Evolutionary conservation across 495 filamentous ascomycete species (phyloP).

Genomic region (Wilcoxina mikolae): DNA sequence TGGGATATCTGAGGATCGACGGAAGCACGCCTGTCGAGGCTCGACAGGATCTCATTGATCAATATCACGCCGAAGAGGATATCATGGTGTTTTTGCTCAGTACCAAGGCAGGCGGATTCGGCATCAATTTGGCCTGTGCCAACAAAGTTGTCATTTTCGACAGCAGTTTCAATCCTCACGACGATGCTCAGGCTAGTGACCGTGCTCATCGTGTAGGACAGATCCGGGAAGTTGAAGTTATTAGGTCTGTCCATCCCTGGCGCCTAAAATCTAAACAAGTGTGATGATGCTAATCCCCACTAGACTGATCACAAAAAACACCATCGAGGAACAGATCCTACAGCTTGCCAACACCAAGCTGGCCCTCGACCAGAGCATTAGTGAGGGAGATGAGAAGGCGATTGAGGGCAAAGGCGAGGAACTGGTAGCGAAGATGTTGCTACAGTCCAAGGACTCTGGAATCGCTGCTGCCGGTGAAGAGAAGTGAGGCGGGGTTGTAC

Average conservation of each 20-base stretch:
- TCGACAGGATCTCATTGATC: constrained; percentile 73
- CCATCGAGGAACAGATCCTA: constrained; percentile 87
- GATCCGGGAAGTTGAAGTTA: constrained; percentile 71
- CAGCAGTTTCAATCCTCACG: constrained; percentile 87
- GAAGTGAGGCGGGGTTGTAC: too few relatives aligned
- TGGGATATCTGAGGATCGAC: constrained; percentile 67
- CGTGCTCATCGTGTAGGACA: constrained; percentile 91
- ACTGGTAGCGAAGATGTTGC: constrained; percentile 50
- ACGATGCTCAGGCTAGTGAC: constrained; percentile 92
- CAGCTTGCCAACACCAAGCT: constrained; percentile 81
- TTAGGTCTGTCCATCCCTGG: constrained; percentile 23
- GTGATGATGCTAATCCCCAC: constrained; percentile 16
- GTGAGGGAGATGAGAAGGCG: constrained; percentile 32
- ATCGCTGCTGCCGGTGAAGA: too few relatives aligned
- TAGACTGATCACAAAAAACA: constrained; percentile 63
- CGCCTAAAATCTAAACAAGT: background rate
- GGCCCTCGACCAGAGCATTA: constrained; percentile 74
- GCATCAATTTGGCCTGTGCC: constrained; percentile 84
- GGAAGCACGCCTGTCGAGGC: constrained; percentile 70
- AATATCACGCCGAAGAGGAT: constrained; percentile 56
- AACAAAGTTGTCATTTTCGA: constrained; percentile 98
- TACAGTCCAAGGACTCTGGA: constrained; percentile 17
- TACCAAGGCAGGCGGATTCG: constrained; percentile 84
- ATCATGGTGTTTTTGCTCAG: constrained; percentile 88
- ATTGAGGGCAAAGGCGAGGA: constrained; percentile 44